A percentile compares a stretch with the other conserved stretches of the same genome.
Evolutionary conservation across 1,284 basidiomycete species (phyloP).

Genomic region (Cryptococcus jaspeensis): DNA sequence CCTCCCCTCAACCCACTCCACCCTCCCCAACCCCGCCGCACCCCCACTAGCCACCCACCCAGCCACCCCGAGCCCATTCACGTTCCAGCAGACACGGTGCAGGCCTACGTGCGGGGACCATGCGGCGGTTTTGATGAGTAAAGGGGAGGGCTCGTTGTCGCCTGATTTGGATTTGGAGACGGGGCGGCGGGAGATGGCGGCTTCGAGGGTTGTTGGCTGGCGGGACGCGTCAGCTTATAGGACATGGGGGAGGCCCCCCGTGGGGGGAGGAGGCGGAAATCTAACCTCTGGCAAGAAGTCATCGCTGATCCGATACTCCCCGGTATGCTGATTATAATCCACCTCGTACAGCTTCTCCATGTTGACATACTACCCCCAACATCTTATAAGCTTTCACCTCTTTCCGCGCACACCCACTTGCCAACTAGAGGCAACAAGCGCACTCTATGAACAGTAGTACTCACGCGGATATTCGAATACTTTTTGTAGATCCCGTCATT

Average conservation of each 20-base stretch:
- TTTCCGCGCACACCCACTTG: constrained; percentile 8
- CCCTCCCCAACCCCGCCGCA: constrained; percentile 75
- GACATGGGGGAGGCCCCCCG: too few species aligned
- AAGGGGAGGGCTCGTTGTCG: constrained; percentile 10
- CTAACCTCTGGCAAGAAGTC: constrained; percentile 67
- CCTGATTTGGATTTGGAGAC: constrained; percentile 9
- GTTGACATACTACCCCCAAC: not conserved
- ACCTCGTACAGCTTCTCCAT: constrained; percentile 75
- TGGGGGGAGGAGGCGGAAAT: too few species aligned
- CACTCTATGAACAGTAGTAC: too few species aligned
- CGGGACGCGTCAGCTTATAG: not conserved
- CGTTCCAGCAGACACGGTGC: constrained; percentile 74
- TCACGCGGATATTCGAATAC: too few species aligned
- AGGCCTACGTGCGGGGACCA: constrained; percentile 76
- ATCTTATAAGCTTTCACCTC: constrained; percentile 16
- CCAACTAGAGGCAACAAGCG: too few species aligned
- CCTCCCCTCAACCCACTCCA: constrained; percentile 71
- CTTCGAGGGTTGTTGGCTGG: constrained; percentile 15
- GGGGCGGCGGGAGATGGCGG: constrained; percentile 12
- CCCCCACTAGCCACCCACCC: constrained; percentile 73
- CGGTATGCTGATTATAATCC: constrained; percentile 71
- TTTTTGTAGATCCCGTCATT: constrained; percentile 29
- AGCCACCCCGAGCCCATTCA: constrained; percentile 61
- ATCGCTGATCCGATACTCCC: constrained; percentile 79
- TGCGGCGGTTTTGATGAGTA: constrained; percentile 54